Evolutionary conservation across 768 basidiomycete genomes (phyloP).

Genomic region (Galerina sulciceps): DNA sequence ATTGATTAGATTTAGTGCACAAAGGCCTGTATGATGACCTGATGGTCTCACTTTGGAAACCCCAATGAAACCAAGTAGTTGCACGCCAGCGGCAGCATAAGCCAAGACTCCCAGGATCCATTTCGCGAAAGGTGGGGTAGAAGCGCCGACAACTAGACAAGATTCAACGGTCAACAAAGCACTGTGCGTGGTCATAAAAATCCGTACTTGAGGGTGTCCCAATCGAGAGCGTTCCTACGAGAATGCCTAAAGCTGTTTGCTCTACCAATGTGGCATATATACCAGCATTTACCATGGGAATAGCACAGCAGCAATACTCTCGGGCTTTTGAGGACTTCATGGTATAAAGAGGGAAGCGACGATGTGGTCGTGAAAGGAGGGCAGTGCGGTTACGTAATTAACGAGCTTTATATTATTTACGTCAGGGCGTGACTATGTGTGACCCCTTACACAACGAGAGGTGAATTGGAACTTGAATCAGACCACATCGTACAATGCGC

Average conservation of each 20-base stretch:
- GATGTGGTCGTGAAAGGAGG: constrained; percentile 14
- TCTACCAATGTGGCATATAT: constrained; percentile 82
- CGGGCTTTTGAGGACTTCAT: constrained; percentile 58
- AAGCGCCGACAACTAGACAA: constrained; percentile 79
- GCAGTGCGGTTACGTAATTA: constrained; percentile 22
- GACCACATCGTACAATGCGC: constrained; percentile 23
- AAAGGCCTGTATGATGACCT: not conserved
- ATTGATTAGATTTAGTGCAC: not conserved
- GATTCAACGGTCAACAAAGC: constrained; percentile 1
- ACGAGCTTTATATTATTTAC: not conserved
- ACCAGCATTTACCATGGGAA: constrained; percentile 89
- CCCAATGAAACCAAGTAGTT: constrained; percentile 85
- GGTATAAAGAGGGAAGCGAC: constrained; percentile 23
- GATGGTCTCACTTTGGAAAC: constrained; percentile 64
- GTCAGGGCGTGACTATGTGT: constrained; percentile 9
- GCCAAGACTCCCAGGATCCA: constrained; percentile 77
- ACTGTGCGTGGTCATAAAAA: not conserved
- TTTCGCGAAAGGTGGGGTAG: constrained; percentile 77
- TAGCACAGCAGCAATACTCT: constrained; percentile 93
- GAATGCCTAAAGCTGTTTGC: constrained; percentile 69
- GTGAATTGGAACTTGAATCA: not conserved
- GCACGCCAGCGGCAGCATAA: constrained; percentile 75
- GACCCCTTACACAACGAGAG: not conserved
- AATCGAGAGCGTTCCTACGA: constrained; percentile 74
- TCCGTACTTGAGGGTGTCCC: constrained; percentile 80